Evolutionary conservation across 2,329 filamentous ascomycete genomes (phyloP).

Genomic region (Fusarium sp.): DNA sequence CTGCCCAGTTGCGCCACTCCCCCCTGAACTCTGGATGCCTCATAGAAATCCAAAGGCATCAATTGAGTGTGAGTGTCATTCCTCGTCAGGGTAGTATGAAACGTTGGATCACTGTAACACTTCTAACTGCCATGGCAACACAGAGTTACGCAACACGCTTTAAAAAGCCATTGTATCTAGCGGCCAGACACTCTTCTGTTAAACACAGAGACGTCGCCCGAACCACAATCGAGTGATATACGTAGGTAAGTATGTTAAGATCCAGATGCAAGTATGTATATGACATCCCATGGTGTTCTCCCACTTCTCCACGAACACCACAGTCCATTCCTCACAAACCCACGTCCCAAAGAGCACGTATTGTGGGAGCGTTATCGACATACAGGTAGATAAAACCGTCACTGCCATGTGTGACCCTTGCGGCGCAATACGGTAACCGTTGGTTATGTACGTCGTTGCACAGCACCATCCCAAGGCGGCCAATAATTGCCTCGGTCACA

Average conservation of each 20-base stretch:
- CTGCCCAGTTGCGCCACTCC: neutral
- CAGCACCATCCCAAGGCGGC: neutral
- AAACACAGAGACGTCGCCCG: neutral
- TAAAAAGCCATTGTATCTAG: neutral
- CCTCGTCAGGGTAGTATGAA: constrained; percentile 15
- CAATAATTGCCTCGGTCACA: neutral
- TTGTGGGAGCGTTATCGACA: neutral
- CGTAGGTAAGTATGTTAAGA: neutral
- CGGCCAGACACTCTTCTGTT: neutral
- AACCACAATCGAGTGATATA: neutral
- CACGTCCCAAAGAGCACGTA: neutral
- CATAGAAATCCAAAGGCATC: neutral
- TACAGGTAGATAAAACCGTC: neutral
- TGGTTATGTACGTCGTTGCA: constrained; percentile 3
- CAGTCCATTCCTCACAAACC: neutral
- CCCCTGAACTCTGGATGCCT: neutral
- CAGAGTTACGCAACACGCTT: constrained; percentile 11
- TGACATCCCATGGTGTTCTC: neutral
- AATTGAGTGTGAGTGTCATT: neutral
- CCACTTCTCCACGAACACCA: neutral
- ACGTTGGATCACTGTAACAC: constrained; percentile 19
- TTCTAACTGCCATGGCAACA: constrained; percentile 14
- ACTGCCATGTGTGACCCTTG: constrained; percentile 16
- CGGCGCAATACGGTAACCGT: constrained; percentile 4
- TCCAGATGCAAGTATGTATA: neutral